A percentile compares a stretch with the other conserved stretches of the same genome.
Evolutionary conservation across 2,329 filamentous ascomycete genomes (phyloP).

Genomic region (Colletotrichum lindemuthianum): DNA sequence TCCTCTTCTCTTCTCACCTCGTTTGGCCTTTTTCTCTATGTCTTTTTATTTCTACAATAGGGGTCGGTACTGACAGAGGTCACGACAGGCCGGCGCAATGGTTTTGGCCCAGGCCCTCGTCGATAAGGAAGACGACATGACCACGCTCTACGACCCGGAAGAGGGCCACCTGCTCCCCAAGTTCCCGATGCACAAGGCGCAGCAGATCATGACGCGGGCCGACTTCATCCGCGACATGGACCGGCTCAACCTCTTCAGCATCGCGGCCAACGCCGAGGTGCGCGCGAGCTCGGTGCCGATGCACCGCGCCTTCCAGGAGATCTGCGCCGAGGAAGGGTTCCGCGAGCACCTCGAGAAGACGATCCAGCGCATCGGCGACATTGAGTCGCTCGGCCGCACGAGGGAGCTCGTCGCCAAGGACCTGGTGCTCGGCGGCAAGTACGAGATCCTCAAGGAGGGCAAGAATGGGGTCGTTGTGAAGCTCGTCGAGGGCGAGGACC

Average conservation of each 20-base stretch:
- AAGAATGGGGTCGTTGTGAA: conserved; percentile 53
- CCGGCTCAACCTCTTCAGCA: conserved; percentile 93
- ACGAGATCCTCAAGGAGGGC: conserved; percentile 65
- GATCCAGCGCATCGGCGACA: conserved; percentile 80
- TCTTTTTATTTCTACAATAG: background rate
- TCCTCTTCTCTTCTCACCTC: background rate
- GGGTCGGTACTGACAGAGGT: background rate
- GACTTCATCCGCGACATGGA: conserved; percentile 96
- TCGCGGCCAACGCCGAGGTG: conserved; percentile 86
- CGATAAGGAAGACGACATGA: conserved; percentile 75
- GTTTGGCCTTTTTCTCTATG: background rate
- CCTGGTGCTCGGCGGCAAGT: conserved; percentile 84
- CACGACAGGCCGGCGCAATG: conserved; percentile 82
- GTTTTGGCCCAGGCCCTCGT: conserved; percentile 91
- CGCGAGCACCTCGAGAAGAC: conserved; percentile 63
- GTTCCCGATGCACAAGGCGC: conserved; percentile 78
- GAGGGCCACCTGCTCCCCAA: conserved; percentile 32
- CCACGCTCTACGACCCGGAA: conserved; percentile 28
- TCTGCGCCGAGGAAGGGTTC: conserved; percentile 73
- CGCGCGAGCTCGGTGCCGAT: conserved; percentile 95
- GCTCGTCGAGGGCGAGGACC: conserved; percentile 54
- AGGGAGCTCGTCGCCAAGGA: conserved; percentile 96
- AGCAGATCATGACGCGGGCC: conserved; percentile 93
- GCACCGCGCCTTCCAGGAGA: conserved; percentile 89
- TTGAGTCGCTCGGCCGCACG: conserved; percentile 93